Conservation (phyloP, 768 basidiomycete species). For the Strobilomyces confusus region DNA sequence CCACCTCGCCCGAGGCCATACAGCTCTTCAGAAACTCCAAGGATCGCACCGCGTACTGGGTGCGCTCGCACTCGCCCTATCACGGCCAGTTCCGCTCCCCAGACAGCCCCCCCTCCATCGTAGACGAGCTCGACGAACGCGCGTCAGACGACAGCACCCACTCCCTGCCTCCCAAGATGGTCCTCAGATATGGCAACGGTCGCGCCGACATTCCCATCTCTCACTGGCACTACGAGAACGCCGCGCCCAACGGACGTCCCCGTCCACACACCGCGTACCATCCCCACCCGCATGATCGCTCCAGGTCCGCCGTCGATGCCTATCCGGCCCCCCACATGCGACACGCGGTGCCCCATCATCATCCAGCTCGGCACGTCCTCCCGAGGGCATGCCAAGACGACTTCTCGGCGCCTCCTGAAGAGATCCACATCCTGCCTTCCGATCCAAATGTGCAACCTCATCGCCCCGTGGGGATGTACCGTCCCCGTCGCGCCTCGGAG, state of each 20-base stretch:
- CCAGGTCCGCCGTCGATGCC: constrained; percentile 34
- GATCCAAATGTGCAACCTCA: constrained; percentile 35
- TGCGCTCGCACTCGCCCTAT: constrained; percentile 40
- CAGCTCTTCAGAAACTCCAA: constrained; percentile 55
- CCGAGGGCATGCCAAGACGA: constrained; percentile 19
- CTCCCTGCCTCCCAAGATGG: constrained; percentile 66
- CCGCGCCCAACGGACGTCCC: constrained; percentile 18
- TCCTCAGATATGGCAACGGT: constrained; percentile 65
- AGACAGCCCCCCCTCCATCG: constrained; percentile 48
- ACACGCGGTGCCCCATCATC: constrained; percentile 14
- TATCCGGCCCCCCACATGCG: constrained; percentile 30
- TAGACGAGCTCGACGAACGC: constrained; percentile 37
- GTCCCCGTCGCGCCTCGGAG: constrained; percentile 28
- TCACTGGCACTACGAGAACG: constrained; percentile 33
- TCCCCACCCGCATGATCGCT: constrained; percentile 34
- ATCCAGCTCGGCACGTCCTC: constrained; percentile 15
- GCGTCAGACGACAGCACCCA: constrained; percentile 42
- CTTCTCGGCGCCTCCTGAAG: constrained; percentile 43
- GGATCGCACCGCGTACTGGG: constrained; percentile 65
- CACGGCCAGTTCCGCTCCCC: constrained; percentile 49
- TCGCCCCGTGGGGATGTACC: constrained; percentile 27
- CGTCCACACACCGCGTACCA: constrained; percentile 24
- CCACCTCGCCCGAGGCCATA: constrained; percentile 53
- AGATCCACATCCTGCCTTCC: constrained; percentile 61
- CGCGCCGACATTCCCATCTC: constrained; percentile 61